Conservation (phyloP, 352 stramenopile genomes). For the Phytopythium boreale region DNA sequence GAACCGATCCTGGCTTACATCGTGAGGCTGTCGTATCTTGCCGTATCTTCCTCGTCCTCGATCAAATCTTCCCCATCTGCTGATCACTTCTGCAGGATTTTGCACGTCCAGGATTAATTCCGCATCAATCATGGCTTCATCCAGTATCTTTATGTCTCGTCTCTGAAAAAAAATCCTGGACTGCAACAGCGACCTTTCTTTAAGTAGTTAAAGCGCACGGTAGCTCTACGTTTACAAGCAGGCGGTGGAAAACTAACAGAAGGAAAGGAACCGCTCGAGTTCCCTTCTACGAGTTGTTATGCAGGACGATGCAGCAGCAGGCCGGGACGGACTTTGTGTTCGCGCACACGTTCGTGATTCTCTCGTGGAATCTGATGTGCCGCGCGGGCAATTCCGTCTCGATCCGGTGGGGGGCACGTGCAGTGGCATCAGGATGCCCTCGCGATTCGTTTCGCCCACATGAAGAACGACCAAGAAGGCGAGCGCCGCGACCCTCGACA, state of each 20-base stretch:
- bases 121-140: too few species aligned
- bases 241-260: slow-evolving; percentile 13
- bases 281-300: slow-evolving; percentile 7
- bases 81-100: too few species aligned
- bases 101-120: too few species aligned
- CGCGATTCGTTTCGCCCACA: slow-evolving; percentile 20
- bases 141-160: too few species aligned
- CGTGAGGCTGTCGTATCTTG: too few species aligned
- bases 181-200: too few species aligned
- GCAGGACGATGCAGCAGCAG: background rate
- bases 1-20: too few species aligned
- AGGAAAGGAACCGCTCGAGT: slow-evolving; percentile 10
- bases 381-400: slow-evolving; percentile 7
- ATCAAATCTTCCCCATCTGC: too few species aligned
- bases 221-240: slow-evolving; percentile 6
- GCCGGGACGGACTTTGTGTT: slow-evolving; percentile 9
- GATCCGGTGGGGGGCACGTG: slow-evolving; percentile 10
- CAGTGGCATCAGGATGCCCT: slow-evolving; percentile 14
- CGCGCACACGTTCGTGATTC: slow-evolving; percentile 4
- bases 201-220: slow-evolving; percentile 11
- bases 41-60: too few species aligned
- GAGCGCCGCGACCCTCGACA: slow-evolving; percentile 16
- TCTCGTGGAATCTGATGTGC: slow-evolving; percentile 17
- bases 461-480: slow-evolving; percentile 30
- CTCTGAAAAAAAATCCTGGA: too few species aligned